A percentile compares a stretch with the other conserved stretches of the same genome.
phyloP scores from a whole-genome alignment of 768 basidiomycete species.

The Dacryopinax primogenitus region DNA sequence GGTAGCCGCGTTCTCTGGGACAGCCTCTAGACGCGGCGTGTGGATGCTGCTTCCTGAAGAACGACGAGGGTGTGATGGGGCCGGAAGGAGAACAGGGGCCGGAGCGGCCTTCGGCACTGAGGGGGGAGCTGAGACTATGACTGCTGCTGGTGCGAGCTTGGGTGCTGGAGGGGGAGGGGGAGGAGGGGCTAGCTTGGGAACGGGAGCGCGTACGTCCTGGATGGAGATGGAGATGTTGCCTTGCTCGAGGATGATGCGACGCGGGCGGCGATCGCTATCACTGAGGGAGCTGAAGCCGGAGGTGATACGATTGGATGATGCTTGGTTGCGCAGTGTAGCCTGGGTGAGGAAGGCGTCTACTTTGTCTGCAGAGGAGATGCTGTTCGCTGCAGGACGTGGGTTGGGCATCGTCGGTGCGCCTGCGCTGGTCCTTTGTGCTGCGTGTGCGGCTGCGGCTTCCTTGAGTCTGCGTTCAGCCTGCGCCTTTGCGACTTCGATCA shows the following conservation, averaged over 20 bases:
- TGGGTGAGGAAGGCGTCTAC: not conserved
- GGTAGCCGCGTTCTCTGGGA: not conserved
- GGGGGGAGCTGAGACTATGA: too few relatives aligned
- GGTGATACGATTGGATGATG: not conserved
- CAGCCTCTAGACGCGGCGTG: not conserved
- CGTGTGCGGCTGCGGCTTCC: too few relatives aligned
- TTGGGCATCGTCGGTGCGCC: not conserved
- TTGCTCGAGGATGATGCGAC: constrained; percentile 6
- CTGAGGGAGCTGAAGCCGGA: not conserved
- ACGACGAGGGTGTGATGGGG: not conserved
- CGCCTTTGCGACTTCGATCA: not conserved
- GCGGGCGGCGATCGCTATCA: not conserved
- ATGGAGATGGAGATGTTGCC: not conserved
- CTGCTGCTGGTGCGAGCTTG: not conserved
- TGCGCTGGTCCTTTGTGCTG: not conserved
- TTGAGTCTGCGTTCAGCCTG: not conserved
- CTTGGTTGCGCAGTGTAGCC: not conserved
- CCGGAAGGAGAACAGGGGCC: not conserved
- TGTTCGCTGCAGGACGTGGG: not conserved
- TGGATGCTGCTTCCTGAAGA: not conserved
- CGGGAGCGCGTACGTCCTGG: not conserved
- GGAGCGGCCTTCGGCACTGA: not conserved
- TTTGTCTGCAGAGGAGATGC: not conserved
- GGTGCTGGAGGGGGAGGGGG: not conserved
- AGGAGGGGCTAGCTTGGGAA: not conserved